These are phyloP conservation scores for Lachnellula occidentalis DNA, from an alignment of 2,329 filamentous ascomycete genomes.

Conservation along the genomic window DNA sequence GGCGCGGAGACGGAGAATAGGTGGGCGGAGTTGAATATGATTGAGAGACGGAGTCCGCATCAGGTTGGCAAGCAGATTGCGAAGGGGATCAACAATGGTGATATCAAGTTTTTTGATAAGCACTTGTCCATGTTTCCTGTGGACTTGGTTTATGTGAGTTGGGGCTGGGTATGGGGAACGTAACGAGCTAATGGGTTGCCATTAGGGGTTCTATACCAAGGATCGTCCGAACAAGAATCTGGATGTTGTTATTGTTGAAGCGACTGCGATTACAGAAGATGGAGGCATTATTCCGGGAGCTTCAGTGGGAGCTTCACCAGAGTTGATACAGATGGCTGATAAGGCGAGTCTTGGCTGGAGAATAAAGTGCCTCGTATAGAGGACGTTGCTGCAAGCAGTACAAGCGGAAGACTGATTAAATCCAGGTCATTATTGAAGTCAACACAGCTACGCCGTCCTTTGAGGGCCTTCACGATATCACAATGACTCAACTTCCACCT, in stretches of 20 bases:
- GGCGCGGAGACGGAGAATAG: slow-evolving; percentile 83
- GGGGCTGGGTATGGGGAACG: not conserved
- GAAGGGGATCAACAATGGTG: slow-evolving; percentile 82
- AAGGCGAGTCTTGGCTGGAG: slow-evolving; percentile 45
- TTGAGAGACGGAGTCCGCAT: slow-evolving; percentile 76
- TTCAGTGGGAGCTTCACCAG: slow-evolving; percentile 77
- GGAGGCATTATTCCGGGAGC: slow-evolving; percentile 85
- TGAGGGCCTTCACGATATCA: slow-evolving; percentile 86
- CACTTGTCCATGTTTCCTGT: slow-evolving; percentile 89
- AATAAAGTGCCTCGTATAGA: no score
- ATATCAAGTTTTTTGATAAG: slow-evolving; percentile 91
- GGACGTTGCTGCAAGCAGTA: not conserved
- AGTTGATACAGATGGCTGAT: slow-evolving; percentile 84
- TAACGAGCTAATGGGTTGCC: slow-evolving; percentile 7
- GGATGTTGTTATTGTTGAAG: slow-evolving; percentile 81
- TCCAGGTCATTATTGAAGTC: slow-evolving; percentile 77
- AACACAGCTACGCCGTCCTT: slow-evolving; percentile 83
- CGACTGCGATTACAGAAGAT: slow-evolving; percentile 80
- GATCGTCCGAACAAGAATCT: slow-evolving; percentile 65
- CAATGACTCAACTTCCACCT: slow-evolving; percentile 79
- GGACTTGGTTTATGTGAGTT: slow-evolving; percentile 70
- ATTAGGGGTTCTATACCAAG: slow-evolving; percentile 73
- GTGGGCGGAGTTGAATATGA: slow-evolving; percentile 89
- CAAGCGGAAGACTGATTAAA: slow-evolving; percentile 3
- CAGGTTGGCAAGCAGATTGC: slow-evolving; percentile 88